Base-by-base conservation (phyloP, 129 eudicot species). In the Saussurea involucrata region DNA sequence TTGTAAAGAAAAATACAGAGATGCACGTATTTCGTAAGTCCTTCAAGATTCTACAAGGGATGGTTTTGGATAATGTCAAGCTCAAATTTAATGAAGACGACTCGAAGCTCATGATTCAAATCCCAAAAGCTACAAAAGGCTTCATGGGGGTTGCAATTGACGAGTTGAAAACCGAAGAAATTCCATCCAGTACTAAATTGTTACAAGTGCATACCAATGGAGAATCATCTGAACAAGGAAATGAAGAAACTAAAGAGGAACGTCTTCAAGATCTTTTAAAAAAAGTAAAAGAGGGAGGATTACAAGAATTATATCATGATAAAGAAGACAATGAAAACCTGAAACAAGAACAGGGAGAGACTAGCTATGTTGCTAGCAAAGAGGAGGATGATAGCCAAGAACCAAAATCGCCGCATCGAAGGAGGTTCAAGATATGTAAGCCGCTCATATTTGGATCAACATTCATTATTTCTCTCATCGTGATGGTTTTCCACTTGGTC, bases 371-470 rank as follows among this genome's bases (percentile, higher is more conserved):
- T 68, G 53, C 12, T 0, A 6, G 10, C 61, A 74, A 73, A 32
- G 46, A 31, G 55, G 17, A 63, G 20, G 79, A 34, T 18, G 79
- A 34, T 18, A 22, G 9, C 25, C 4, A 73, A 55, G 31, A 64
- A 27, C 79, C 87, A 53, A 12, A 42, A 55, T 24, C 73, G 18
- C 28, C 73, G 18, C 28, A 75, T 6, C 36, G 2, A 67, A 74
- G 66, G 65, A 57, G 66, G 75, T 74, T 74, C 21, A 74, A 68
- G 22, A 72, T 86, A 32, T 89, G 96, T 36, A 71, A 73, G 0
- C 93, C 90, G 0, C 27, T 84, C 25, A 63, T 92, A 25, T 88
- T 90, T 42, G 96, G 97, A 82, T 89, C 96, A 0, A 76, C 96
- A 0, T 64, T 92, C 25, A 69, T 89, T 20, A 31, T 92, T 8